phyloP scores from a whole-genome alignment of 176 grass and related monocot species.

The Neostapfia colusana region DNA sequence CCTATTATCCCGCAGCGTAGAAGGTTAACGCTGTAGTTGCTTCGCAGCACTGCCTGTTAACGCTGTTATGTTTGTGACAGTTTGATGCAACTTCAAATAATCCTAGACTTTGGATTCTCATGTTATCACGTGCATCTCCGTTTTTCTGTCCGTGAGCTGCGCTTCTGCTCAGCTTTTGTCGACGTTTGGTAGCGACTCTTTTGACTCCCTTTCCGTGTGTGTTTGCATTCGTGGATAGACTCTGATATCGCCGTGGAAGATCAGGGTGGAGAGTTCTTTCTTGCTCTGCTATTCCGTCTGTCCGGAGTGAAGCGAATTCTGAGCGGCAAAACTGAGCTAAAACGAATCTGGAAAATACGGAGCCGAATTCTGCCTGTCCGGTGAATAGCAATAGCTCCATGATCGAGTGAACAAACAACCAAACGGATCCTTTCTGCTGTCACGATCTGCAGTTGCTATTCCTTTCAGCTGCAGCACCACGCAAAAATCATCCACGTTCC shows the following conservation, averaged over 20 bases:
- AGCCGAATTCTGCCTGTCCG: too few relatives aligned
- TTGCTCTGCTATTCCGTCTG: neutral
- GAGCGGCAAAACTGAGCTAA: too few relatives aligned
- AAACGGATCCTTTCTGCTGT: conserved; percentile 1
- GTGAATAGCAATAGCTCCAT: too few relatives aligned
- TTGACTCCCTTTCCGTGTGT: neutral
- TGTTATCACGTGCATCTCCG: neutral
- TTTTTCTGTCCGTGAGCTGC: neutral
- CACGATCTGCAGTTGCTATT: neutral
- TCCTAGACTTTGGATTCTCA: neutral
- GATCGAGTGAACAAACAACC: neutral
- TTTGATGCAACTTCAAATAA: conserved; percentile 33
- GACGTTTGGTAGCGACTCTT: too few relatives aligned
- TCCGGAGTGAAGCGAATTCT: too few relatives aligned
- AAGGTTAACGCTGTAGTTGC: conserved; percentile 8
- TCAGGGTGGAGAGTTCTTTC: neutral
- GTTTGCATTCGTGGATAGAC: neutral
- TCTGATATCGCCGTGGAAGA: neutral
- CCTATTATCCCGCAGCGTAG: neutral
- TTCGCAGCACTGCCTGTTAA: neutral
- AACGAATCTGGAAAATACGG: too few relatives aligned
- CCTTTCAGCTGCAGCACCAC: neutral
- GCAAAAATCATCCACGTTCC: neutral
- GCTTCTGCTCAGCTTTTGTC: neutral
- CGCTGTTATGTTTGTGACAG: neutral